Evolutionary conservation across 164 flowering plant genomes (phyloP).

Genomic region (Liquidambar formosana): DNA sequence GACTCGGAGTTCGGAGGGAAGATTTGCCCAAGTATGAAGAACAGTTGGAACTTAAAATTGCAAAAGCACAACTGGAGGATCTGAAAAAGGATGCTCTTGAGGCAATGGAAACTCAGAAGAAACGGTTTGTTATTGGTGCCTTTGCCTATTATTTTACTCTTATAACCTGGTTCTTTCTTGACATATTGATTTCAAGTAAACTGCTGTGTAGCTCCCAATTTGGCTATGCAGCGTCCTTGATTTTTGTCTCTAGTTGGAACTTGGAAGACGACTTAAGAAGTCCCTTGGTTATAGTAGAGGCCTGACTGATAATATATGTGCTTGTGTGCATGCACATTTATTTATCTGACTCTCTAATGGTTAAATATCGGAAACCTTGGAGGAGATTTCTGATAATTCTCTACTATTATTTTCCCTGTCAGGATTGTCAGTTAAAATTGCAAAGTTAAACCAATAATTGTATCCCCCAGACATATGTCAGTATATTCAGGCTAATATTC

Average conservation of each 20-base stretch:
- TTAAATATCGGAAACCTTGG: too few species aligned
- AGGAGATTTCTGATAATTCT: too few species aligned
- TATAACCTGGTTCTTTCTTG: neutral
- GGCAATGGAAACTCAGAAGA: slow-evolving; percentile 96
- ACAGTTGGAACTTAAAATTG: slow-evolving; percentile 69
- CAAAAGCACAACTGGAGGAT: slow-evolving; percentile 89
- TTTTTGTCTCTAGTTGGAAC: too few species aligned
- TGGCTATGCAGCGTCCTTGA: too few species aligned
- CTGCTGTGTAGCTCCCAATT: too few species aligned
- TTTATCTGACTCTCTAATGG: too few species aligned
- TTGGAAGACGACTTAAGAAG: too few species aligned
- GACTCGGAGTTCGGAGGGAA: slow-evolving; percentile 84
- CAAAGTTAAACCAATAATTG: neutral
- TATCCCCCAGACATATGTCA: neutral
- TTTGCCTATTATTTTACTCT: neutral
- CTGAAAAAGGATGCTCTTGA: slow-evolving; percentile 88
- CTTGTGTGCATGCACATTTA: too few species aligned
- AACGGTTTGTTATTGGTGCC: slow-evolving; percentile 46
- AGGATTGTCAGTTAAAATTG: neutral
- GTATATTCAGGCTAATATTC: neutral
- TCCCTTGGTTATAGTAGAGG: too few species aligned
- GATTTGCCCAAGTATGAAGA: slow-evolving; percentile 93
- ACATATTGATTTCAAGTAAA: neutral
- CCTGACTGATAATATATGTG: too few species aligned
- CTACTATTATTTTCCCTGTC: too few species aligned